A percentile compares a stretch with the other conserved stretches of the same genome.
phyloP scores from a whole-genome alignment of 2,329 filamentous ascomycete genomes.

The Blastomyces silverae region DNA sequence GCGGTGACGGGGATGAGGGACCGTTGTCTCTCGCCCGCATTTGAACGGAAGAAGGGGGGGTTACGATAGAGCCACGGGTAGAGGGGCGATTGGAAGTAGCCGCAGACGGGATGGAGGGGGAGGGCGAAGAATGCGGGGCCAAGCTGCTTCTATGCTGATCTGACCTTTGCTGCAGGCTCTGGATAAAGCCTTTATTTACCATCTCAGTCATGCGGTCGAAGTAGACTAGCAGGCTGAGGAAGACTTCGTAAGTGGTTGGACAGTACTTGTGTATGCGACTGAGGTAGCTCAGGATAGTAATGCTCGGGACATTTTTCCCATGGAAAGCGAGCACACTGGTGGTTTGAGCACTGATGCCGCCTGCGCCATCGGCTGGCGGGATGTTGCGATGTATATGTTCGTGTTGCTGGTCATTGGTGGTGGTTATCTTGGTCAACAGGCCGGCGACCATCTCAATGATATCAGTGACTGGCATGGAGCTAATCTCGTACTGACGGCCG shows the following conservation, averaged over 20 bases:
- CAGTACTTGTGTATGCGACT: slow-evolving; percentile 98
- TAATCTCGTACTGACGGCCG: slow-evolving; percentile 77
- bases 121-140: slow-evolving; percentile 23
- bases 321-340: slow-evolving; percentile 87
- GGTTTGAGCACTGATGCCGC: slow-evolving; percentile 56
- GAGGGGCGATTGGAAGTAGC: slow-evolving; percentile 21
- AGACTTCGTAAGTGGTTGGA: slow-evolving; percentile 96
- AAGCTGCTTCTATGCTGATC: slow-evolving; percentile 19
- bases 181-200: slow-evolving; percentile 68
- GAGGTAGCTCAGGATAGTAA: slow-evolving; percentile 92
- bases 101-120: slow-evolving; percentile 22
- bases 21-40: slow-evolving; percentile 34
- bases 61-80: slow-evolving; percentile 30
- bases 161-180: slow-evolving; percentile 21
- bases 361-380: slow-evolving; percentile 53
- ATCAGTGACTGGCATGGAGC: slow-evolving; percentile 91
- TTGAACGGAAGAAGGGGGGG: slow-evolving; percentile 33
- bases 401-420: slow-evolving; percentile 90
- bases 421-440: slow-evolving; percentile 91
- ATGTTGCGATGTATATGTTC: slow-evolving; percentile 76
- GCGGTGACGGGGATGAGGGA: slow-evolving; percentile 30
- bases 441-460: slow-evolving; percentile 99
- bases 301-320: slow-evolving; percentile 94
- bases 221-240: slow-evolving; percentile 88
- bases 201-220: slow-evolving; percentile 98